Base-by-base conservation (phyloP, 306 rosid species). In the Aeschynomene evenia region DNA sequence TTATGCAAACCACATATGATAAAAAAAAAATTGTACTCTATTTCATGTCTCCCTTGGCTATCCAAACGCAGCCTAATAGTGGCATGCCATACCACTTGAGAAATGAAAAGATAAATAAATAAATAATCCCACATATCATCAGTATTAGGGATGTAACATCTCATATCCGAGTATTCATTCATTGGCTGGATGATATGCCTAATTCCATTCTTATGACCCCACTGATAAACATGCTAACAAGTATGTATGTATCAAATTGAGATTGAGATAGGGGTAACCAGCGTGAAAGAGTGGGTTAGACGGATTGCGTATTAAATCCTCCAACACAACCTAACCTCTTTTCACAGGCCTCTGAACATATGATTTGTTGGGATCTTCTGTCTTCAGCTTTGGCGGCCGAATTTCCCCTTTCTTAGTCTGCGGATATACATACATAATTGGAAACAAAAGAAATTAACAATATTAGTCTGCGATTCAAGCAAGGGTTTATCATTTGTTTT, bases 321-420 rank as follows among this genome's bases (percentile, higher is more conserved):
- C 19, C 45, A 28, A 63, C 55, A 70, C 29, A 31, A 66, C 66
- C 83, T 86, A 95, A 66, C 97, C 97, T 68, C 88, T 88, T 78
- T 95, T 95, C 39, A 95, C 95, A 0, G 99, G 99, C 88, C 99
- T 86, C 71, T 91, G 99, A 63, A 91, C 97, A 13, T 95, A 91
- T 15, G 99, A 91, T 81, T 95, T 95, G 80, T 91, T 95, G 23
- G 97, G 96, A 71, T 95, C 99, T 86, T 95, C 99, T 0, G 97
- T 95, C 87, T 95, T 95, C 9, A 95, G 97, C 85, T 95, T 95
- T 0, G 99, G 97, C 26, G 97, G 99, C 9, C 99, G 88, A 63
- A 86, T 79, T 87, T 95, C 99, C 26, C 96, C 97, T 62, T 95
- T 95, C 85, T 95, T 95, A 59, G 74, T 87, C 99, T 95, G 86